Evolutionary conservation across 805 yeast species (phyloP), one percentile per base, ranked within the genome.

Genomic region (Wickerhamomyces subpelliculosus): DNA sequence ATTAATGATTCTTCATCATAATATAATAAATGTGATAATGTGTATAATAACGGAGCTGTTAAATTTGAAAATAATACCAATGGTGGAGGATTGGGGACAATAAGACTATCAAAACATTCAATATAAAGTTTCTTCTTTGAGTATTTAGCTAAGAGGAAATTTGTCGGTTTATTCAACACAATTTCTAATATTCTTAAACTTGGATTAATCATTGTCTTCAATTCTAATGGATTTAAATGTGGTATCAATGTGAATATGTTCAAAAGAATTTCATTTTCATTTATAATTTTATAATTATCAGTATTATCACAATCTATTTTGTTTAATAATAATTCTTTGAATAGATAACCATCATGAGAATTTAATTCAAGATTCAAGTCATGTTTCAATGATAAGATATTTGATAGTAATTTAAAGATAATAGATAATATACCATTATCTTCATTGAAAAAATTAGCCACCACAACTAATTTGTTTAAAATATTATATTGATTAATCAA

Each of bases 241-340:
- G 57, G 55, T 9, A 52, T 27, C 10, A 52, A 39, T 9, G 35
- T 35, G 27, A 49, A 46, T 5, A 51, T 45, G 5, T 39, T 38
- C 9, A 35, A 14, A 14, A 46, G 34, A 1, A 49, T 26, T 0
- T 44, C 40, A 10, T 38, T 42, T 11, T 36, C 23, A 7, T 16
- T 24, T 2, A 14, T 22, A 4, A 14, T 17, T n/a, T 38, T 30
- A 16, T 23, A 21, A n/a, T 27, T 22, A 29, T 29, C 32, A 12
- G 32, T 18, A 9, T 18, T 29, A 16, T 29, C 22, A 9, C 4
- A 18, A 5, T 29, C 32, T 8, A 29, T 5, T 10, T 29, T 29
- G 5, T 9, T 18, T 12, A 29, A 8, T 3, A 29, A 5, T 12
- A 29, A 12, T 10, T 28, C 24, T 23, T 16, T 35, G 14, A 35